Evolutionary conservation across 495 filamentous ascomycete species (phyloP).

Genomic region (Elasticomyces elasticus): DNA sequence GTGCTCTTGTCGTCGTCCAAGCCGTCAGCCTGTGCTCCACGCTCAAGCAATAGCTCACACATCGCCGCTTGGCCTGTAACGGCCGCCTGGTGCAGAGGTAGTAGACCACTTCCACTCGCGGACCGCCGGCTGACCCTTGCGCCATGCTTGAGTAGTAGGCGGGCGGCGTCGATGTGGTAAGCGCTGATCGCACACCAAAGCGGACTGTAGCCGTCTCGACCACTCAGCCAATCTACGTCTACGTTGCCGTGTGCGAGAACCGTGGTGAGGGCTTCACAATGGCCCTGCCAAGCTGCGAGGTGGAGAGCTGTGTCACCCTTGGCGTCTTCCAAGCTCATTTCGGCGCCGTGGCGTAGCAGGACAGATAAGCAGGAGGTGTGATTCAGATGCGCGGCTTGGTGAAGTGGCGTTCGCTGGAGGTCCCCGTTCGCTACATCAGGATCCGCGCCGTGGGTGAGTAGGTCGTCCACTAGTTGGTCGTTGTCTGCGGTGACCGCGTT

Average conservation of each 20-base stretch:
- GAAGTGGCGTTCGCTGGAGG: conserved; percentile 15
- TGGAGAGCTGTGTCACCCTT: conserved; percentile 22
- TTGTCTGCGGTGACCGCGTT: conserved; percentile 10
- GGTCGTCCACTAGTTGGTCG: not conserved
- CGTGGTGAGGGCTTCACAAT: conserved; percentile 8
- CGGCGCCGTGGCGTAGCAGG: conserved; percentile 11
- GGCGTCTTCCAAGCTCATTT: conserved; percentile 11
- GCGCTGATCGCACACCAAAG: conserved; percentile 18
- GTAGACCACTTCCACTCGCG: not conserved
- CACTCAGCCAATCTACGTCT: conserved; percentile 12
- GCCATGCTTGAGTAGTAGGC: conserved; percentile 15
- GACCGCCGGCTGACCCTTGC: conserved; percentile 10
- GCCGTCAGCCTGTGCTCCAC: conserved; percentile 11
- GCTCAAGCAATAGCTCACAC: conserved; percentile 8
- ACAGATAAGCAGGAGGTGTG: not conserved
- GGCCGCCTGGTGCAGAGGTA: conserved; percentile 18
- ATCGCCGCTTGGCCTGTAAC: conserved; percentile 7
- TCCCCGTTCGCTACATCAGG: conserved; percentile 1
- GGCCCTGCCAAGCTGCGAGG: conserved; percentile 15
- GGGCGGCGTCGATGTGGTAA: conserved; percentile 13
- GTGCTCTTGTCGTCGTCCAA: conserved; percentile 11
- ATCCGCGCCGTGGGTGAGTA: conserved; percentile 3
- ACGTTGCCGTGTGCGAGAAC: conserved; percentile 10
- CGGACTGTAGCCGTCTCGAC: conserved; percentile 16
- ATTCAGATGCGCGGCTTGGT: conserved; percentile 16